Evolutionary conservation across 179 eudicot genomes (phyloP).

Genomic region (Nepenthes alata): DNA sequence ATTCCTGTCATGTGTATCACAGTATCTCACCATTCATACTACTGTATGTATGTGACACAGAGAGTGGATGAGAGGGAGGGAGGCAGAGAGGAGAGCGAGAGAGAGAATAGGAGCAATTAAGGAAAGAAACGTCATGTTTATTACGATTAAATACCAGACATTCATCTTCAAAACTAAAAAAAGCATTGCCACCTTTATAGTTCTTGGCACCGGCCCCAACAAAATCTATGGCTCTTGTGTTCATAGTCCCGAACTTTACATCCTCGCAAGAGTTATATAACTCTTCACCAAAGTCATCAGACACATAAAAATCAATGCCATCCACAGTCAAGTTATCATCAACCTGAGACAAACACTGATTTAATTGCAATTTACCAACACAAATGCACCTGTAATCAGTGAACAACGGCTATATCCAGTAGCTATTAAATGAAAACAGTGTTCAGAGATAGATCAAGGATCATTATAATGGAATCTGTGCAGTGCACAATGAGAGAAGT

Average conservation of each 20-base stretch:
- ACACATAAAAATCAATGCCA: slow-evolving; percentile 66
- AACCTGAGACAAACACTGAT: slow-evolving; percentile 31
- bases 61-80: background rate
- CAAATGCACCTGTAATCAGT: background rate
- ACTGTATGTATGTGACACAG: too few relatives aligned
- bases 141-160: background rate
- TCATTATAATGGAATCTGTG: too few relatives aligned
- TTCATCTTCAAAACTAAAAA: background rate
- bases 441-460: too few relatives aligned
- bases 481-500: too few relatives aligned
- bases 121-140: background rate
- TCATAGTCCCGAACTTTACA: slow-evolving; percentile 90
- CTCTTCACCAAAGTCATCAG: slow-evolving; percentile 71
- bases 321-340: slow-evolving; percentile 63
- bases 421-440: too few relatives aligned
- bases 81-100: background rate
- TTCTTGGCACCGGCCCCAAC: slow-evolving; percentile 89
- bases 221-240: slow-evolving; percentile 81
- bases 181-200: slow-evolving; percentile 42
- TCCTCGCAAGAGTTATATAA: slow-evolving; percentile 84
- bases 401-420: background rate
- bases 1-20: too few relatives aligned
- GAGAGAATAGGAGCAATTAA: background rate
- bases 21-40: too few relatives aligned
- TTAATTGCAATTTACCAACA: background rate